These are phyloP conservation scores for Scortechinia acanthostroma DNA, from an alignment of 2,329 filamentous ascomycete species.

Conservation along the genomic window DNA sequence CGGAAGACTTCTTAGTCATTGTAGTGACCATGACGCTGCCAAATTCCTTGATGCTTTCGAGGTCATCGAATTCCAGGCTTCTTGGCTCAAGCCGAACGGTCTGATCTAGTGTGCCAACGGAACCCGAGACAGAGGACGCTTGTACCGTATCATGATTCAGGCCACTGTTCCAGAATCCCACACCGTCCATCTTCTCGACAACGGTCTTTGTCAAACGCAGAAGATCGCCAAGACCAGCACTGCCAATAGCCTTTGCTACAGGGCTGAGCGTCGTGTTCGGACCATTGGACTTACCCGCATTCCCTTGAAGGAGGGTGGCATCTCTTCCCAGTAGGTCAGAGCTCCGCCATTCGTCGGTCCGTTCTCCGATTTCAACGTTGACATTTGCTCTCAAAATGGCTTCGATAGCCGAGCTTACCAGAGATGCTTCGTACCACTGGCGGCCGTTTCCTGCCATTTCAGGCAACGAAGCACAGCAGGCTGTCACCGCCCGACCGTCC, in stretches of 20 bases:
- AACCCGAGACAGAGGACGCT: too few species aligned
- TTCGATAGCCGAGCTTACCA: slow-evolving; percentile 23
- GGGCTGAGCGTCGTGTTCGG: slow-evolving; percentile 3
- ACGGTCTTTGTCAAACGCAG: slow-evolving; percentile 18
- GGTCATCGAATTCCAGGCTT: too few species aligned
- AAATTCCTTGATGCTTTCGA: too few species aligned
- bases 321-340: slow-evolving; percentile 17
- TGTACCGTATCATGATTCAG: too few species aligned
- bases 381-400: slow-evolving; percentile 18
- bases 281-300: background rate
- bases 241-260: slow-evolving; percentile 15
- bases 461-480: slow-evolving; percentile 11
- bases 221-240: slow-evolving; percentile 14
- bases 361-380: slow-evolving; percentile 20
- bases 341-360: slow-evolving; percentile 17
- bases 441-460: slow-evolving; percentile 19
- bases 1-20: too few species aligned
- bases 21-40: too few species aligned
- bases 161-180: slow-evolving; percentile 19
- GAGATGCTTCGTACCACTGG: slow-evolving; percentile 26
- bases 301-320: slow-evolving; percentile 7
- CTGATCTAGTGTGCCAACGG: too few species aligned
- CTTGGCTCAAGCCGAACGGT: too few species aligned
- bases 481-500: slow-evolving; percentile 15
- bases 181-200: slow-evolving; percentile 22